phyloP scores from a whole-genome alignment of 805 yeast species.

The Isabelozyma heimii region DNA sequence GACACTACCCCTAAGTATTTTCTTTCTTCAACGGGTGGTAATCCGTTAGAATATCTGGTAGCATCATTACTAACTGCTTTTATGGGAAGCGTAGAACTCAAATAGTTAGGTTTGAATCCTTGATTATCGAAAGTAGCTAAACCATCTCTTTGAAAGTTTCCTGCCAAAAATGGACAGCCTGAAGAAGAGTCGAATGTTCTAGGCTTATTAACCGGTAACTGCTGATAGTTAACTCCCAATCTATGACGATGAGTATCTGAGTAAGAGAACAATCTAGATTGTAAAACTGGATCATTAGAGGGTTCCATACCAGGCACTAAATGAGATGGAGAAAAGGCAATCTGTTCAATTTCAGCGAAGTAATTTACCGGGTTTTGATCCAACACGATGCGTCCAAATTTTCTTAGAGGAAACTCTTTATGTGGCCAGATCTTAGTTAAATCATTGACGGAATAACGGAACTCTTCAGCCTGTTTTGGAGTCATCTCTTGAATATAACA shows the following conservation, averaged over 20 bases:
- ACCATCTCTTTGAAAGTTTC: slow-evolving; percentile 23
- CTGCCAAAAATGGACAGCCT: slow-evolving; percentile 24
- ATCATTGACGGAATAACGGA: slow-evolving; percentile 47
- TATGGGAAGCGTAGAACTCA: slow-evolving; percentile 39
- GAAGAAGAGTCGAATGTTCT: slow-evolving; percentile 16
- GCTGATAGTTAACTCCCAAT: slow-evolving; percentile 66
- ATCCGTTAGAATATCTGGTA: slow-evolving; percentile 13
- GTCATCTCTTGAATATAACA: slow-evolving; percentile 60
- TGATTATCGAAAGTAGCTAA: slow-evolving; percentile 21
- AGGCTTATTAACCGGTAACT: slow-evolving; percentile 60
- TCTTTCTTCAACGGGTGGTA: slow-evolving; percentile 16
- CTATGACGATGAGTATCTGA: slow-evolving; percentile 86
- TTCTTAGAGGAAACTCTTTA: slow-evolving; percentile 50
- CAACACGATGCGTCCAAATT: slow-evolving; percentile 52
- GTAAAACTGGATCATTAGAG: slow-evolving; percentile 81
- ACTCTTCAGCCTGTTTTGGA: slow-evolving; percentile 52
- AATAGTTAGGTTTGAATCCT: slow-evolving; percentile 51
- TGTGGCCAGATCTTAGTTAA: slow-evolving; percentile 62
- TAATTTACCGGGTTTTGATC: slow-evolving; percentile 57
- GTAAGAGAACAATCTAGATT: slow-evolving; percentile 77
- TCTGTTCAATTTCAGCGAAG: slow-evolving; percentile 63
- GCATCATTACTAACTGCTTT: slow-evolving; percentile 18
- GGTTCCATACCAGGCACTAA: slow-evolving; percentile 83
- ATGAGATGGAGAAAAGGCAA: slow-evolving; percentile 82
- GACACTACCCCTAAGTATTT: slow-evolving; percentile 34